A percentile compares a stretch with the other conserved stretches of the same genome.
These are phyloP conservation scores for Carex pumila DNA, from an alignment of 176 grass and related monocot species.

Conservation along the genomic window DNA sequence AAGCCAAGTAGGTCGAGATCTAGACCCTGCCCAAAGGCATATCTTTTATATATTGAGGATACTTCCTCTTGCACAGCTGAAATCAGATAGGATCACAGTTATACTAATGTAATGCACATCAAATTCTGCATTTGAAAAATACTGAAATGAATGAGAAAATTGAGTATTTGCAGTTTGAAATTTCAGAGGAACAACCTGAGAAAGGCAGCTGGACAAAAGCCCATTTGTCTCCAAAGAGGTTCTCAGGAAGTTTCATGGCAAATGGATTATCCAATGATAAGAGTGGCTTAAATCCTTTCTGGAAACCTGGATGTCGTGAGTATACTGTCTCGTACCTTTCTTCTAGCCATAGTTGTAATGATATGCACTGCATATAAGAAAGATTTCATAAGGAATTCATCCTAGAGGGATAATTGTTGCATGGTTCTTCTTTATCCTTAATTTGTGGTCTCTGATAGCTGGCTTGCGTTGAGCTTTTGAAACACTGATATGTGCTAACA, in stretches of 20 bases:
- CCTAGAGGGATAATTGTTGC: neutral
- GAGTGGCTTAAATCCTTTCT: conserved; percentile 67
- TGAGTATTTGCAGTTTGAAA: neutral
- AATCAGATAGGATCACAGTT: neutral
- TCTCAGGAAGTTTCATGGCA: conserved; percentile 75
- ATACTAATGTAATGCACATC: neutral
- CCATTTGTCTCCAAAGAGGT: conserved; percentile 91
- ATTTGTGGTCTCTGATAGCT: neutral
- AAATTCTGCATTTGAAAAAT: conserved; percentile 2
- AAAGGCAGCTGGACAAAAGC: conserved; percentile 94
- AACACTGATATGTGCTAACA: neutral
- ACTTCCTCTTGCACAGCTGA: conserved; percentile 79
- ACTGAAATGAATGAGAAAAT: neutral
- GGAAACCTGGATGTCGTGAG: conserved; percentile 71
- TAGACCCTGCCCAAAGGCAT: conserved; percentile 68
- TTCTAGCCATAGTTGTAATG: conserved; percentile 75
- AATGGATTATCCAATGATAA: conserved; percentile 91
- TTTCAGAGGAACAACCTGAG: conserved; percentile 38
- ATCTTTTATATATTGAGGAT: conserved; percentile 49
- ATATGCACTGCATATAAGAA: conserved; percentile 48
- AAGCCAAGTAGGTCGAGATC: conserved; percentile 88
- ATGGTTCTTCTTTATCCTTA: neutral
- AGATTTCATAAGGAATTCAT: neutral
- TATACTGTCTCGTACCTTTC: conserved; percentile 93
- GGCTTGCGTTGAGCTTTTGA: neutral